phyloP scores from a whole-genome alignment of 2,329 filamentous ascomycete species.

The Hymenoscyphus infarciens region DNA sequence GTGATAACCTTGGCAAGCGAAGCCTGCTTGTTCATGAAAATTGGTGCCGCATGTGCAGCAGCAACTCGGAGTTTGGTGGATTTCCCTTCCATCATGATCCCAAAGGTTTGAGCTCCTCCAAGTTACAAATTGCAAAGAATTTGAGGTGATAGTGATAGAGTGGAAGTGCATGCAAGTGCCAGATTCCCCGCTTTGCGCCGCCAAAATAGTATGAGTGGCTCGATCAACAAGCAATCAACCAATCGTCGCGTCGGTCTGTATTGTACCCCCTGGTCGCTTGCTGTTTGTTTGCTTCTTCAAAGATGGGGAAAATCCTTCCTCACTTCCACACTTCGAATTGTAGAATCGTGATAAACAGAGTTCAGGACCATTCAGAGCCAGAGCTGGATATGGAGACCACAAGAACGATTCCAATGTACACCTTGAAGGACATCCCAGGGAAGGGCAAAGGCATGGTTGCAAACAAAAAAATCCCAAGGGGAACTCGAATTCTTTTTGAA shows the following conservation, averaged over 20 bases:
- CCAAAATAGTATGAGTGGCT: no score
- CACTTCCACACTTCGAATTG: no score
- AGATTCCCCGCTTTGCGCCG: no score
- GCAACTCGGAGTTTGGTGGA: background rate
- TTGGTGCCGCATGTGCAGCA: background rate
- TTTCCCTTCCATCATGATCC: no score
- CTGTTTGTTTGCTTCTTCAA: background rate
- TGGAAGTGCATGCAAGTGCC: no score
- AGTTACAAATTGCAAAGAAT: no score
- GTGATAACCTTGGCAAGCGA: background rate
- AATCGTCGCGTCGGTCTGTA: no score
- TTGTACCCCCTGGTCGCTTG: background rate
- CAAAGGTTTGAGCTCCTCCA: no score
- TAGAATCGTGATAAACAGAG: no score
- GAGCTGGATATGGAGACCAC: no score
- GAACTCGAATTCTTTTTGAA: constrained; percentile 41
- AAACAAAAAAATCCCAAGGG: constrained; percentile 36
- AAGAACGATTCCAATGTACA: constrained; percentile 20
- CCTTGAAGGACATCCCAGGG: constrained; percentile 28
- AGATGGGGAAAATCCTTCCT: no score
- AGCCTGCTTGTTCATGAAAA: background rate
- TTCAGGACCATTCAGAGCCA: no score
- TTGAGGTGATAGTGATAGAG: background rate
- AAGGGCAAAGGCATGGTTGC: constrained; percentile 43
- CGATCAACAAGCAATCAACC: background rate